Conservation (phyloP, 495 filamentous ascomycete species). For the Tuber microsphaerosporum region DNA sequence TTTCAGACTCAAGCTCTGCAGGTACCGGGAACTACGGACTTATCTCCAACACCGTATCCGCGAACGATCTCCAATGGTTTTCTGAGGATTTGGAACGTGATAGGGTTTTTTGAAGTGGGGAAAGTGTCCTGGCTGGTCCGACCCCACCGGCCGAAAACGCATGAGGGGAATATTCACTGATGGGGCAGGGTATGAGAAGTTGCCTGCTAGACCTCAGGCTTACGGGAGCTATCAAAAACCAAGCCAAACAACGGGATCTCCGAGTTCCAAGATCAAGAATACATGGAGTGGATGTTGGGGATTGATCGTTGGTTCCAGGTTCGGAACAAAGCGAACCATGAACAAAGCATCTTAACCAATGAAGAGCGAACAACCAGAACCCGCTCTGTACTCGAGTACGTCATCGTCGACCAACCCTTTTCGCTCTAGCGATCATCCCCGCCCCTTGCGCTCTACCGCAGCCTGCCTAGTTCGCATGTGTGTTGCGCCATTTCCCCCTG, state of each 20-base stretch:
- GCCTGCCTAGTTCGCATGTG: neutral
- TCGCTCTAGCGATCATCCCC: neutral
- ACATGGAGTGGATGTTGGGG: neutral
- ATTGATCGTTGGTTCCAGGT: neutral
- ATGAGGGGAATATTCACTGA: neutral
- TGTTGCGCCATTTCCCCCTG: neutral
- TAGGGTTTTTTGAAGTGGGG: neutral
- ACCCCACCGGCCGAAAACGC: neutral
- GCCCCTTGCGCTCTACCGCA: neutral
- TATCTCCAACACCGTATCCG: neutral
- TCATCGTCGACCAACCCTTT: neutral
- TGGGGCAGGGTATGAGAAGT: neutral
- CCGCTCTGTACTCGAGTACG: neutral
- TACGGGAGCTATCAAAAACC: neutral
- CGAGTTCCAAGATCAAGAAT: neutral
- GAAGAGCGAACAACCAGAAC: neutral
- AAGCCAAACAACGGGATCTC: neutral
- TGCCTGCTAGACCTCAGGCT: neutral
- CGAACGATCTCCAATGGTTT: neutral
- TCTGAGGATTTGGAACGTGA: neutral
- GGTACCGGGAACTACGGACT: neutral
- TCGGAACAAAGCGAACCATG: neutral
- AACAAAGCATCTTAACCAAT: neutral
- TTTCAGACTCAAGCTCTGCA: neutral
- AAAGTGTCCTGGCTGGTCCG: neutral